Percentiles rank a stretch among this genome's conserved stretches.
Conservation (phyloP, 768 basidiomycete genomes). For the Termitomyces sp. region DNA sequence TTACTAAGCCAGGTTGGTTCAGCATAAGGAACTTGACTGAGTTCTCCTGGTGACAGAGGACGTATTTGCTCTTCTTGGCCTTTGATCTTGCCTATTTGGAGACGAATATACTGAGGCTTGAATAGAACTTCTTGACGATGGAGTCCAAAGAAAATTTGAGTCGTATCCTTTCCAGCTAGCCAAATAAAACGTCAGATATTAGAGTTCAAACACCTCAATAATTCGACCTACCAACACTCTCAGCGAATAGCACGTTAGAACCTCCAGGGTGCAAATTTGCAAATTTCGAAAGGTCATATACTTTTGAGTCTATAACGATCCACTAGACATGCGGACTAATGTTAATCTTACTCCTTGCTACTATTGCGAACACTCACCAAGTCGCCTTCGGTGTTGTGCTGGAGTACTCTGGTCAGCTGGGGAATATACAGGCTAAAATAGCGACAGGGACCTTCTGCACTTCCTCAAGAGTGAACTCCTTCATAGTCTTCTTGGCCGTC, state of each 20-base stretch:
- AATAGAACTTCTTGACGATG: constrained; percentile 79
- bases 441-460: constrained; percentile 53
- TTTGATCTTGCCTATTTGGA: constrained; percentile 58
- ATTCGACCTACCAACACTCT: constrained; percentile 51
- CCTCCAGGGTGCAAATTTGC: constrained; percentile 84
- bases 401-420: background rate
- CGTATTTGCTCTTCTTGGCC: constrained; percentile 55
- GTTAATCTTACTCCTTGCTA: background rate
- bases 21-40: constrained; percentile 76
- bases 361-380: constrained; percentile 31
- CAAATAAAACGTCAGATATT: background rate
- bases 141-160: constrained; percentile 77
- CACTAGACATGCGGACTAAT: constrained; percentile 40
- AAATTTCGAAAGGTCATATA: constrained; percentile 80
- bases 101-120: constrained; percentile 64
- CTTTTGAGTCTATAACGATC: constrained; percentile 76
- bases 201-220: background rate
- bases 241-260: constrained; percentile 60
- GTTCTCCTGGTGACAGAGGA: constrained; percentile 49
- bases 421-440: background rate
- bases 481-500: constrained; percentile 15
- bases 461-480: constrained; percentile 50
- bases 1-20: constrained; percentile 77
- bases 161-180: constrained; percentile 73
- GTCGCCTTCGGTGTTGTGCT: constrained; percentile 89